Evolutionary conservation across 257 asterid species (phyloP).

Genomic region (Linderniella brevidens): DNA sequence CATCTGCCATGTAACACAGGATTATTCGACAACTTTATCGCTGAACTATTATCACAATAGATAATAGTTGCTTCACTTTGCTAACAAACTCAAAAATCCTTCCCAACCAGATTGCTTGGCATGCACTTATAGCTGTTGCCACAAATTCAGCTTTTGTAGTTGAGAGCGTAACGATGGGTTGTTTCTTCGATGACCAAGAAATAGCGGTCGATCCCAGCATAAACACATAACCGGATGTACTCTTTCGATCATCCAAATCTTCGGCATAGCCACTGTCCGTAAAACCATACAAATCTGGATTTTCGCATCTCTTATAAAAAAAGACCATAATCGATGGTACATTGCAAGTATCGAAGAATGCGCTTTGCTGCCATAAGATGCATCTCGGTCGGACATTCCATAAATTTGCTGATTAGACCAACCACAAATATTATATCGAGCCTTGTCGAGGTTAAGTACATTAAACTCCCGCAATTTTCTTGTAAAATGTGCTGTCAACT

Average conservation of each 20-base stretch:
- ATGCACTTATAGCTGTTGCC: neutral
- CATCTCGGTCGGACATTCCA: neutral
- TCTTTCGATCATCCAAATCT: slow-evolving; percentile 10
- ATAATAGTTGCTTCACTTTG: neutral
- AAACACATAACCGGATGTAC: slow-evolving; percentile 4
- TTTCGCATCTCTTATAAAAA: neutral
- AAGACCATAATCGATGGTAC: no score
- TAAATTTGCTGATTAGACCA: slow-evolving; percentile 9
- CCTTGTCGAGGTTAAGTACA: slow-evolving; percentile 8
- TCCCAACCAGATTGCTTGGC: slow-evolving; percentile 1
- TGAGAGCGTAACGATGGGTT: slow-evolving; percentile 8
- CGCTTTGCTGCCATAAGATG: slow-evolving; percentile 4
- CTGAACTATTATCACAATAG: neutral
- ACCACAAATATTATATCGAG: slow-evolving; percentile 7
- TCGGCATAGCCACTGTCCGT: slow-evolving; percentile 8
- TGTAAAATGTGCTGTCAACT: no score
- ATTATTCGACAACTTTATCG: neutral
- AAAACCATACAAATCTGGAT: neutral
- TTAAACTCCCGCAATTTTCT: slow-evolving; percentile 8
- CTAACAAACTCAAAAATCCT: neutral
- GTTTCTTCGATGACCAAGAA: slow-evolving; percentile 12
- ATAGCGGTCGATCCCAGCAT: slow-evolving; percentile 5
- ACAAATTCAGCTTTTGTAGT: slow-evolving; percentile 6
- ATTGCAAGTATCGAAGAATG: neutral
- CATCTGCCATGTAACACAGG: neutral